Base-by-base conservation (phyloP, 805 yeast species). In the Candida maltosa region DNA sequence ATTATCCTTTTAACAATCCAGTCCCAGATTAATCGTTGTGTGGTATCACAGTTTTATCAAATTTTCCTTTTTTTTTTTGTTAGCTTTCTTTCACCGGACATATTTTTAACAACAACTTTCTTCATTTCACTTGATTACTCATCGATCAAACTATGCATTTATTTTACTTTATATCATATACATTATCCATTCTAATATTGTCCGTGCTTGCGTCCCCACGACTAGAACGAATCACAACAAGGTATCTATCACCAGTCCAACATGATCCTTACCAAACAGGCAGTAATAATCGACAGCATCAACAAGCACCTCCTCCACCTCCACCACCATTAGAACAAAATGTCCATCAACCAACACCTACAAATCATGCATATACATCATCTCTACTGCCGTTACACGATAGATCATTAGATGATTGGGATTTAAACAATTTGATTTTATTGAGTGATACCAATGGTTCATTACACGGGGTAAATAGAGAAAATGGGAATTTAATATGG, bases 371-470 rank as follows among this genome's bases (percentile, higher is more conserved):
- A 12, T 14, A 6, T 23, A 21, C 45, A 18, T 42, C 52, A 16
- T 45, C 47, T 34, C 39, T 58, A 14, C 44, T 56, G 11, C 71
- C 72, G 2, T 41, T 64, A n/a, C 65, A 63, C 31, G 40, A 53
- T 5, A 51, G 76, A 25, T 60, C 65, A 15, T 52, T 77, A 11
- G 47, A 48, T 12, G 77, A 75, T 41, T 77, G 75, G 67, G 49
- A 51, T 18, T 58, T 83, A 5, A 62, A 85, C 0, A 77, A 81
- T 44, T 48, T 83, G 7, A 54, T 89, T 2, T 58, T 88, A 4
- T 78, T 86, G 0, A 77, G 89, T 9, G 95, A 89, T 49, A 73
- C 88, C 2, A 96, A 91, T 50, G 97, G 97, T 1, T 80, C 84
- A 19, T 56, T 89, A 7, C 93, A 87, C 52, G 96, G 93, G 0